Evolutionary conservation across 495 filamentous ascomycete genomes (phyloP), one percentile per base, ranked within the genome.

Genomic region (Aspergillus sclerotiicarbonarius): DNA sequence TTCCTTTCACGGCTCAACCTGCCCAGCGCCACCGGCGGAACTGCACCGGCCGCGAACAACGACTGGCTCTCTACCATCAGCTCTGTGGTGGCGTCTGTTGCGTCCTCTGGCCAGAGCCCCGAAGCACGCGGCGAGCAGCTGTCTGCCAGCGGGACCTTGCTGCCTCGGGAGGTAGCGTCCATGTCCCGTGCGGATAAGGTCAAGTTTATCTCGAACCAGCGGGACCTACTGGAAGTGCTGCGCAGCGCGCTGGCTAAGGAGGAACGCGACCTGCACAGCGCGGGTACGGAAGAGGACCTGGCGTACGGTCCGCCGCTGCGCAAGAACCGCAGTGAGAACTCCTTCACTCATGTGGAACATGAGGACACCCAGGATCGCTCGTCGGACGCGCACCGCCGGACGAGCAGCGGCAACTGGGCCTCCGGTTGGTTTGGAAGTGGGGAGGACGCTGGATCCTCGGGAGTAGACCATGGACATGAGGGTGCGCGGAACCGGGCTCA

Each of bases 1-100:
- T 77, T 96, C 19, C 84, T 96, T 20, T 86, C 90, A 10, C 84
- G 93, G 15, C 96, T 97, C 79, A 89, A 84, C 67, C 80, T 97
- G 30, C 92, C 94, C 16, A 73, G 78, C 13, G 67, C 77, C 3
- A 71, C 70, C 32, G 68, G 72, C 5, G 55, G 70, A 4, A 67
- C 65, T 32, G 73, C 20, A 3, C 20, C 46, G 20, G 54, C 77
- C 75, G 15, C 72, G 8, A 45, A 43, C 61, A 85, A 92, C 59
- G 96, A 92, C 64, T 82, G 81, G 69, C 79, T 91, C 53, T 82
- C 76, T 1, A 54, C 65, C 6, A 65, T 97, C 10, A 84, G 85
- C 19, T 83, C 88, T 2, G 90, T 89, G 8, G 75, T 93, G 31
- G 75, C 77, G 8, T 73, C 76, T 2, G 72, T 80, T 7, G 71